Evolutionary conservation across 352 stramenopile genomes (phyloP), one percentile per base, ranked within the genome.

Genomic region (Phytophthora parvispora): DNA sequence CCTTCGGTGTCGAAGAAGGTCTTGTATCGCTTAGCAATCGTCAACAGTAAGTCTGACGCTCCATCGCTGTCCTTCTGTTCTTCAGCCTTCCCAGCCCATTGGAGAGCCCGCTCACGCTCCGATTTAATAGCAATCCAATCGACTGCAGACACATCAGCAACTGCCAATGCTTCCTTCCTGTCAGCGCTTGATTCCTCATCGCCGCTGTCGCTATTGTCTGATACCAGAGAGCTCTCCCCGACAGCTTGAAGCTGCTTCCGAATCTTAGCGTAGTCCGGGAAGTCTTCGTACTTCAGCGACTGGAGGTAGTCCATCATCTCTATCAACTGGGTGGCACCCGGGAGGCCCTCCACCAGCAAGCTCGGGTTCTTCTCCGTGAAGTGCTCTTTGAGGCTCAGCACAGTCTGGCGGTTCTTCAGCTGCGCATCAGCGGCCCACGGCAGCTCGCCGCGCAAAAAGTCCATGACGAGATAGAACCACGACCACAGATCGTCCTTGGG

Each of bases 401-500:
- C 90, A 6, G 84, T 91, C 51, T 93, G 69, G 4, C 90, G 84
- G 49, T 97, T 94, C 56, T 97, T 97, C 22, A 91, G 79, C 57
- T 96, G 90, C 6, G 90, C 90, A 43, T 97, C 90, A 3, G 74
- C 62, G 20, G 88, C 88, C 90, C 90, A 97, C 1, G 90, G 90
- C 47, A 97, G 64, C 34, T 97, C 90, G 22, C 90, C 90, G 9
- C 90, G 87, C 74, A 97, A 83, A 57, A 97, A 94, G 45, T 97
- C 91, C 60, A 97, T 83, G 18, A 97, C 87, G 15, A 95, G 74
- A 65, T 96, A 97, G 52, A 94, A 94, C 89, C 89, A 95, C 34
- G 89, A 97, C 88, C 90, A 97, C 27, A 97, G 60, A 59, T 97
- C 91, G 57, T 97, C 91, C 45, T 93, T 93, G 0, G 86, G 89